Conservation (phyloP, 2,329 filamentous ascomycete genomes). For the Onygenales sp. region DNA sequence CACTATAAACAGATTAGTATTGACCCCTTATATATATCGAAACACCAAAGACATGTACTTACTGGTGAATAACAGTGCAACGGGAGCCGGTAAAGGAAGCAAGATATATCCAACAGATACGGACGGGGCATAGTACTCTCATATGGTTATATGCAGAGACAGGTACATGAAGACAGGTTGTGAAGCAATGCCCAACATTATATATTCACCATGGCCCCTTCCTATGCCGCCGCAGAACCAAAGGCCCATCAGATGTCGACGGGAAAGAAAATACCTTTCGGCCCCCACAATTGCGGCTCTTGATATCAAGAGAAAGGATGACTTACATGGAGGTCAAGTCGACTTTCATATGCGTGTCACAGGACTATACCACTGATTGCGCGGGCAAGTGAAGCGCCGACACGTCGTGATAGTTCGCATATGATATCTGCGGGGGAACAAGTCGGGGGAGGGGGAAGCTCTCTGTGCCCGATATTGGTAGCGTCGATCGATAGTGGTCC, state of each 20-base stretch:
- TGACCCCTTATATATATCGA: not conserved
- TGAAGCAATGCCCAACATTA: not conserved
- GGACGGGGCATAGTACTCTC: not conserved
- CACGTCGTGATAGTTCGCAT: not conserved
- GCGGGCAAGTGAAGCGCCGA: not conserved
- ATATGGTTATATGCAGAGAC: not conserved
- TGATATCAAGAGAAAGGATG: not conserved
- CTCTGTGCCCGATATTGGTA: not conserved
- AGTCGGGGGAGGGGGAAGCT: not conserved
- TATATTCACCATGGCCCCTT: not conserved
- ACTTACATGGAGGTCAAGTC: not conserved
- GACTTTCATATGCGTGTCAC: not conserved
- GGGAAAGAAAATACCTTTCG: not conserved
- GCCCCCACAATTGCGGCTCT: not conserved
- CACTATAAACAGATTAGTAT: slow-evolving; percentile 5
- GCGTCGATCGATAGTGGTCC: not conserved
- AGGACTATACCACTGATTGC: not conserved
- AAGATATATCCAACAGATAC: not conserved
- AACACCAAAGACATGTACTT: not conserved
- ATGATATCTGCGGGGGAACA: not conserved
- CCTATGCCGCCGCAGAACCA: not conserved
- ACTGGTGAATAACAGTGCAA: not conserved
- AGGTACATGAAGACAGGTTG: not conserved
- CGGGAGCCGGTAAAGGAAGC: not conserved
- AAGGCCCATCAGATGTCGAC: not conserved